Evolutionary conservation across 495 filamentous ascomycete genomes (phyloP), one percentile per base, ranked within the genome.

Genomic region (Penicillium waksmanii): DNA sequence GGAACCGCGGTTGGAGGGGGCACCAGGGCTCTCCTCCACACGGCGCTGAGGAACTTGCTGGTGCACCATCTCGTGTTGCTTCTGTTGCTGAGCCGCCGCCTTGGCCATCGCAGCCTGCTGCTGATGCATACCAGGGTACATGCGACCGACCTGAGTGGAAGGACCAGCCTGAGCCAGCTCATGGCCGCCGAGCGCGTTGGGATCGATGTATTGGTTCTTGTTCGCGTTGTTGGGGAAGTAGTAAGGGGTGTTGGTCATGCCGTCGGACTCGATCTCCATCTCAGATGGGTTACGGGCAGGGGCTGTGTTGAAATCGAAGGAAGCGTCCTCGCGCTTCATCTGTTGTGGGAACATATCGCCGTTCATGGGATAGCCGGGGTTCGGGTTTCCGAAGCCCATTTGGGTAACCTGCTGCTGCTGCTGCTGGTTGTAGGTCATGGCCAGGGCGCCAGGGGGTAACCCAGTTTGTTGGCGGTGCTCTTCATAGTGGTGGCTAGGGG

Each of bases 391-490:
- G 63, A 81, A 85, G 51, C 82, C 77, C 57, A 85, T 81, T 7
- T 71, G 61, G 61, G 77, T 82, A 58, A 73, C 77, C 53, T 31
- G 27, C 1, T 23, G 23, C 23, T 23, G 23, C 23, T 23, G 23
- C 53, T 31, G 27, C 8, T 87, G 79, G 68, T 85, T 89, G 65
- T 89, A 82, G 34, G 86, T 85, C 66, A 89, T 76, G 1, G 89
- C 85, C 60, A 95, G 69, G 25, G 89, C 92, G 44, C 90, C 91
- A 1, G 89, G 86, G 0, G 93, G 89, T 31, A 96, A 82, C 55
- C 92, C 91, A 3, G 93, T 95, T 74, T 96, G 92, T 68, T 98
- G 94, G 73, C 89, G 88, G 75, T 96, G 91, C 46, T 87, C 85
- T 60, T 93, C 88, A 76, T 98, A 98, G 68, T 93, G 89, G 77